Percentiles rank a stretch among this genome's conserved stretches.
These are phyloP conservation scores for Alopecurus myosuroides DNA, from an alignment of 176 grass and related monocot species.

Conservation along the genomic window DNA sequence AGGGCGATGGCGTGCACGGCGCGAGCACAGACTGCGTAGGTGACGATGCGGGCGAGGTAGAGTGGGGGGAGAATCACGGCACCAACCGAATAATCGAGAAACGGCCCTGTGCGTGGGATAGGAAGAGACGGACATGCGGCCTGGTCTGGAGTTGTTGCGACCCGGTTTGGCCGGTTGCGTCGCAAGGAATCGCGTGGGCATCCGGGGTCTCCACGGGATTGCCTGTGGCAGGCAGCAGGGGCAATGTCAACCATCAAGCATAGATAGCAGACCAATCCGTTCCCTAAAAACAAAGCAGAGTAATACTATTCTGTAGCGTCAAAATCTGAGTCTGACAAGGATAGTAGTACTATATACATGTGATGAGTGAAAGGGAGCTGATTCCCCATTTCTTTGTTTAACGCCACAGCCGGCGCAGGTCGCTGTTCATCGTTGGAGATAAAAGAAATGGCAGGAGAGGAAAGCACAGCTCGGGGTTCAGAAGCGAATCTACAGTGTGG, in stretches of 20 bases:
- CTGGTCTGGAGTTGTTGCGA: constrained; percentile 19
- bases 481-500: background rate
- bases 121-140: background rate
- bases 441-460: background rate
- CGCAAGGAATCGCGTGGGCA: constrained; percentile 18
- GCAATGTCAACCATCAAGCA: background rate
- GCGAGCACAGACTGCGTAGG: background rate
- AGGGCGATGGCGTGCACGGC: background rate
- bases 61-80: background rate
- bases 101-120: background rate
- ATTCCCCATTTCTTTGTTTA: background rate
- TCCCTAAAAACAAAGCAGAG: too few relatives aligned
- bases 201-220: constrained; percentile 33
- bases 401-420: background rate
- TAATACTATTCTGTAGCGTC: background rate
- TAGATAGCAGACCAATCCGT: background rate
- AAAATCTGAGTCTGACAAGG: background rate
- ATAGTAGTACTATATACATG: background rate
- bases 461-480: too few relatives aligned
- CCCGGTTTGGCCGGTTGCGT: constrained; percentile 31
- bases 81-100: background rate
- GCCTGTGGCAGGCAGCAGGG: constrained; percentile 16
- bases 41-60: background rate
- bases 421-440: background rate
- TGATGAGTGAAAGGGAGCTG: background rate